phyloP scores from a whole-genome alignment of 345 rosid species.

The Trapa incisa region DNA sequence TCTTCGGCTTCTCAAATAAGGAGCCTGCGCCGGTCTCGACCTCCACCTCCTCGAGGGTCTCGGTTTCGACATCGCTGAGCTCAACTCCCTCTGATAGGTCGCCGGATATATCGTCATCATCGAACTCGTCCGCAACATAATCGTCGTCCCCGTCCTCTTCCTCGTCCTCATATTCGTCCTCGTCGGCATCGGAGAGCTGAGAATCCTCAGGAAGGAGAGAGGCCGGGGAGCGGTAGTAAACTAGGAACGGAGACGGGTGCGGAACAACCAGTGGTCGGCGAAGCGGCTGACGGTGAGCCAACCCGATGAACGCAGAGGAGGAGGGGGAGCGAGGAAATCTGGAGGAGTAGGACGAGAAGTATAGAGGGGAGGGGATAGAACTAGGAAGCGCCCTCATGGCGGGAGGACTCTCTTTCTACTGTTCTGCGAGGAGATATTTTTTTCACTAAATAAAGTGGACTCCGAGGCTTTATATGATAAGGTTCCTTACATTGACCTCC shows the following conservation, averaged over 20 bases:
- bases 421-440: background rate
- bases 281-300: slow-evolving; percentile 19
- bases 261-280: slow-evolving; percentile 4
- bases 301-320: slow-evolving; percentile 18
- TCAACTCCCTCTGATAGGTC: slow-evolving; percentile 30
- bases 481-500: too few relatives aligned
- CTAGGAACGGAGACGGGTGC: slow-evolving; percentile 10
- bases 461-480: too few relatives aligned
- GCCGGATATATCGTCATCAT: slow-evolving; percentile 12
- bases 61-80: slow-evolving; percentile 40
- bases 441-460: background rate
- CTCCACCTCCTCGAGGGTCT: slow-evolving; percentile 19
- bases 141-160: slow-evolving; percentile 37
- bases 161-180: slow-evolving; percentile 27
- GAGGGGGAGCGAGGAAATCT: slow-evolving; percentile 8
- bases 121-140: slow-evolving; percentile 14
- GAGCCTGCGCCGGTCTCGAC: slow-evolving; percentile 11
- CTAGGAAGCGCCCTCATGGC: slow-evolving; percentile 47
- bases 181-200: slow-evolving; percentile 49
- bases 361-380: slow-evolving; percentile 21
- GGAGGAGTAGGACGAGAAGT: slow-evolving; percentile 12
- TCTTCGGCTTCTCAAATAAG: slow-evolving; percentile 30
- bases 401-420: slow-evolving; percentile 13
- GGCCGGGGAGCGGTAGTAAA: slow-evolving; percentile 30
- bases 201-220: slow-evolving; percentile 37